Evolutionary conservation across 352 stramenopile genomes (phyloP).

Genomic region (Pythium angustatum): DNA sequence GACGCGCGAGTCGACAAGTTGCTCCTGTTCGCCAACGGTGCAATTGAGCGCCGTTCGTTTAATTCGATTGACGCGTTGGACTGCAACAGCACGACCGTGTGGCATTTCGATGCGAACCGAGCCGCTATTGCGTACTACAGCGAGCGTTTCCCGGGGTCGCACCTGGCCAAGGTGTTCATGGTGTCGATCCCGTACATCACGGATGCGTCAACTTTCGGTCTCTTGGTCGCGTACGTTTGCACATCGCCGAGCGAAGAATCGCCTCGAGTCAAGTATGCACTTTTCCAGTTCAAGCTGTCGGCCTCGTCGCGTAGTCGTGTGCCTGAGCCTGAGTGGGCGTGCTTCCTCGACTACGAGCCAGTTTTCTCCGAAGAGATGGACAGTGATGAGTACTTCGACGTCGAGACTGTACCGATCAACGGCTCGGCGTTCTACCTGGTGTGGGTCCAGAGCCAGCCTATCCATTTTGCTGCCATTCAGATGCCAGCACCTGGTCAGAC

Average conservation of each 20-base stretch:
- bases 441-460: slow-evolving; percentile 53
- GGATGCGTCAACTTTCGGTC: slow-evolving; percentile 48
- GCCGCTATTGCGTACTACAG: slow-evolving; percentile 74
- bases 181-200: slow-evolving; percentile 65
- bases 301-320: slow-evolving; percentile 18
- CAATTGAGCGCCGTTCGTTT: slow-evolving; percentile 71
- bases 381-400: slow-evolving; percentile 49
- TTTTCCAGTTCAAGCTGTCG: slow-evolving; percentile 65
- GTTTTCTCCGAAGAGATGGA: slow-evolving; percentile 43
- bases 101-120: slow-evolving; percentile 61
- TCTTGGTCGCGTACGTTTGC: slow-evolving; percentile 73
- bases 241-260: slow-evolving; percentile 40
- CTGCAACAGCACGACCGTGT: slow-evolving; percentile 51
- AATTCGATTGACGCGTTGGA: slow-evolving; percentile 67
- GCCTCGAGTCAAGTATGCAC: slow-evolving; percentile 61
- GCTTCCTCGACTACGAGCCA: slow-evolving; percentile 69
- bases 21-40: slow-evolving; percentile 64
- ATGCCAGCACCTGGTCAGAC: slow-evolving; percentile 51
- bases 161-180: slow-evolving; percentile 64
- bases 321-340: slow-evolving; percentile 58
- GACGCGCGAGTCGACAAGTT: slow-evolving; percentile 61
- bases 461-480: slow-evolving; percentile 69
- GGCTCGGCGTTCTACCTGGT: slow-evolving; percentile 67
- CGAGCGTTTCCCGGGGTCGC: slow-evolving; percentile 56
- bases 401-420: slow-evolving; percentile 65